These are phyloP conservation scores for Cordyceps sp. DNA, from an alignment of 2,329 filamentous ascomycete species.

Conservation along the genomic window DNA sequence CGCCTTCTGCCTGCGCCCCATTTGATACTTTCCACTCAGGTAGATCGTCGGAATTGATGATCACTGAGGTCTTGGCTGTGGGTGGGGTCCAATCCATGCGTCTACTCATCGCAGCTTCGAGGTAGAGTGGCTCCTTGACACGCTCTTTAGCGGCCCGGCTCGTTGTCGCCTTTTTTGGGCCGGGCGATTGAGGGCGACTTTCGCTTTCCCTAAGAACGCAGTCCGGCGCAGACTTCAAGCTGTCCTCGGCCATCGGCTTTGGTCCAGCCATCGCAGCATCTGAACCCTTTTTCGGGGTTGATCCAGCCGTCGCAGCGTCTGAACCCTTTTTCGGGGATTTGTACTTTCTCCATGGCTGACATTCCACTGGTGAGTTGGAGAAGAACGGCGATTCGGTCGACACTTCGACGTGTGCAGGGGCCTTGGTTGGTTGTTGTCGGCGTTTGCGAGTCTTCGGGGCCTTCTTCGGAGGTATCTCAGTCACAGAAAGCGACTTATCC, in stretches of 20 bases:
- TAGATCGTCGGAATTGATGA: slow-evolving; percentile 14
- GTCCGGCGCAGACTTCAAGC: too few relatives aligned
- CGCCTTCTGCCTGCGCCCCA: slow-evolving; percentile 2
- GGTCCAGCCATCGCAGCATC: neutral
- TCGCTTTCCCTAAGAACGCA: too few relatives aligned
- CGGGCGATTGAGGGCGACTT: too few relatives aligned
- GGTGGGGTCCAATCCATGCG: slow-evolving; percentile 54
- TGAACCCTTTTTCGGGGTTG: slow-evolving; percentile 3
- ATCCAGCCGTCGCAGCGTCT: neutral
- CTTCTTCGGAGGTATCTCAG: slow-evolving; percentile 7
- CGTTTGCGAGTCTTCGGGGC: slow-evolving; percentile 7
- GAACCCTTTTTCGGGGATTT: slow-evolving; percentile 6
- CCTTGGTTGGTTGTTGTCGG: slow-evolving; percentile 5
- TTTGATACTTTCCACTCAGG: slow-evolving; percentile 8
- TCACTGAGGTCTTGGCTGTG: slow-evolving; percentile 18
- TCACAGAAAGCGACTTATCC: slow-evolving; percentile 6
- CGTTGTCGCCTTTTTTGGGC: slow-evolving; percentile 5
- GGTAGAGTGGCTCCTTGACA: slow-evolving; percentile 15
- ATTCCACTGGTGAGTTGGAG: slow-evolving; percentile 5
- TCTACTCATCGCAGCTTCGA: slow-evolving; percentile 35
- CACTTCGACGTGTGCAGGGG: slow-evolving; percentile 1
- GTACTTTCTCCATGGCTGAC: slow-evolving; percentile 21
- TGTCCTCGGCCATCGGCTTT: neutral
- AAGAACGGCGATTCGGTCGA: neutral
- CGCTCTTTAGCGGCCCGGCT: slow-evolving; percentile 3